Conservation (phyloP, 148 eudicot genomes). For the Amaranthus palmeri region DNA sequence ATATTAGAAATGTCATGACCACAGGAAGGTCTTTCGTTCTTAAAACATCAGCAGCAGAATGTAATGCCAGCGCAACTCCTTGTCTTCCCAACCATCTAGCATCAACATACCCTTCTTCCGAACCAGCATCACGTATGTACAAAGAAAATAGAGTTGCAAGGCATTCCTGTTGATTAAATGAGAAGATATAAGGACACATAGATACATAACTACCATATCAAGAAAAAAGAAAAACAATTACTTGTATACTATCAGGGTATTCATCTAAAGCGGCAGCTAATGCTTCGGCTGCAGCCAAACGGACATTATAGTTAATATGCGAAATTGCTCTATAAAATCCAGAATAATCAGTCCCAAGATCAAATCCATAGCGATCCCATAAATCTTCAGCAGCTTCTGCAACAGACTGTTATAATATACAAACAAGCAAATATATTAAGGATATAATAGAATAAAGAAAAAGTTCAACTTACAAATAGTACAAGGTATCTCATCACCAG, state of each 20-base stretch:
- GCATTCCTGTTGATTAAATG: conserved; percentile 52
- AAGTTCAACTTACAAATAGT: background rate
- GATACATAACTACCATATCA: background rate
- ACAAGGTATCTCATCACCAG: background rate
- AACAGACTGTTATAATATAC: conserved; percentile 50
- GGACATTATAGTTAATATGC: conserved; percentile 79
- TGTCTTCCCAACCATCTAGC: conserved; percentile 96
- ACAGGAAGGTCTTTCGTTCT: conserved; percentile 96
- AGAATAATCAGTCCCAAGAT: conserved; percentile 81
- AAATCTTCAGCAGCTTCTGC: conserved; percentile 90
- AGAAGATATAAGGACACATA: conserved; percentile 16
- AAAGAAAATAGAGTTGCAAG: conserved; percentile 83
- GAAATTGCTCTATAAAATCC: conserved; percentile 79
- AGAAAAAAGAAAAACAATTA: conserved; percentile 10
- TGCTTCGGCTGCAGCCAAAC: conserved; percentile 90
- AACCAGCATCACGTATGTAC: conserved; percentile 71
- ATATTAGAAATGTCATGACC: conserved; percentile 94
- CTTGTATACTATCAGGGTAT: conserved; percentile 86
- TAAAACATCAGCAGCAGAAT: conserved; percentile 86
- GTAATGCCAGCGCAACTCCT: conserved; percentile 84
- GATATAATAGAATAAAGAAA: background rate
- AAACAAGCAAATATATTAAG: background rate
- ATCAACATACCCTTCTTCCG: conserved; percentile 56
- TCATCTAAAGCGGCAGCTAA: conserved; percentile 96
- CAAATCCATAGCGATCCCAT: conserved; percentile 89